Evolutionary conservation across 2,329 filamentous ascomycete species (phyloP).

Genomic region (Cyanodermella asteris): DNA sequence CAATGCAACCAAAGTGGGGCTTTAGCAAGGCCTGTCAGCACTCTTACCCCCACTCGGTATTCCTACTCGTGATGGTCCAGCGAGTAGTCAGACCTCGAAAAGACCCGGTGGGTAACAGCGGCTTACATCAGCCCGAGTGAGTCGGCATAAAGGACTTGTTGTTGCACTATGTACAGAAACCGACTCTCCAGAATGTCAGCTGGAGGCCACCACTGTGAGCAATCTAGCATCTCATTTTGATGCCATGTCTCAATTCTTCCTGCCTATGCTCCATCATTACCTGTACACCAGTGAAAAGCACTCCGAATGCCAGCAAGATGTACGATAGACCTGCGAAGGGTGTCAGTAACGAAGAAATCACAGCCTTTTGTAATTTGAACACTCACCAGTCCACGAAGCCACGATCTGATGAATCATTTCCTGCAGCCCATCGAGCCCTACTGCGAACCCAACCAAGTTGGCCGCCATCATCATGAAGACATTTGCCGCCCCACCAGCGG

Average conservation of each 20-base stretch:
- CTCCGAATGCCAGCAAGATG: conserved; percentile 45
- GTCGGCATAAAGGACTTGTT: too few species aligned
- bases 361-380: conserved; percentile 2
- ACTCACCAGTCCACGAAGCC: conserved; percentile 45
- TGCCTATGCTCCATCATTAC: conserved; percentile 94
- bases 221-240: conserved; percentile 65
- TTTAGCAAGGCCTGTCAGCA: too few species aligned
- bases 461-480: conserved; percentile 89
- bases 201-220: too few species aligned
- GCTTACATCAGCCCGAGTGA: too few species aligned
- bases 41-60: too few species aligned
- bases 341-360: conserved; percentile 8
- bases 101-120: too few species aligned
- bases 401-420: conserved; percentile 56
- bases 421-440: conserved; percentile 72
- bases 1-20: too few species aligned
- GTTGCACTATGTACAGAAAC: too few species aligned
- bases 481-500: conserved; percentile 60
- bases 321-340: conserved; percentile 41
- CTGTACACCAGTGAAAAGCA: conserved; percentile 67
- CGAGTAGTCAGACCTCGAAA: too few species aligned
- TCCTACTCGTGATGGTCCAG: too few species aligned
- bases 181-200: too few species aligned
- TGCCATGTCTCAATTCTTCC: conserved; percentile 58
- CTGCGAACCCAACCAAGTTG: conserved; percentile 84